Percentiles rank a stretch among this genome's conserved stretches.
phyloP scores from a whole-genome alignment of 2,329 filamentous ascomycete genomes.

The Sphaceloma murrayae region DNA sequence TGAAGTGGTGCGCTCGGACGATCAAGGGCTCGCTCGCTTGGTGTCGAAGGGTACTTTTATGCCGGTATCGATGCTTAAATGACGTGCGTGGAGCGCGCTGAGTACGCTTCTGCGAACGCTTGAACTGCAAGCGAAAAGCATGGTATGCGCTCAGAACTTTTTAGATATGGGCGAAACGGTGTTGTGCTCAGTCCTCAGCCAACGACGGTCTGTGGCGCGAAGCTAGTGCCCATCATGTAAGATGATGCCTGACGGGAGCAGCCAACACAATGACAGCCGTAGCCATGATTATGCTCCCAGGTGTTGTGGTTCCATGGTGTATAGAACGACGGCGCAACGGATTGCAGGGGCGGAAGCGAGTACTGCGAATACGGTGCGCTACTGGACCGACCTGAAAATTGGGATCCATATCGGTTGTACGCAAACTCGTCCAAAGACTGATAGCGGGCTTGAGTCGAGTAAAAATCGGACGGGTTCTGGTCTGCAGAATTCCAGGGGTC shows the following conservation, averaged over 20 bases:
- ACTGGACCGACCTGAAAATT: conserved; percentile 26
- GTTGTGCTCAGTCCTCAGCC: conserved; percentile 21
- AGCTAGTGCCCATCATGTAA: conserved; percentile 27
- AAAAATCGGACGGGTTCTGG: conserved; percentile 22
- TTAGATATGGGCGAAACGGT: background rate
- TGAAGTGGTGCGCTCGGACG: background rate
- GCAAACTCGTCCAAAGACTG: conserved; percentile 27
- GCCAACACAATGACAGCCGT: conserved; percentile 29
- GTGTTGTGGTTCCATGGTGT: conserved; percentile 28
- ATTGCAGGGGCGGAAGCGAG: conserved; percentile 20
- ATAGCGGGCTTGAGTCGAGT: conserved; percentile 27
- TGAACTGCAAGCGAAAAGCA: background rate
- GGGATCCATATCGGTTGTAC: conserved; percentile 28
- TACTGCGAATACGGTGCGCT: conserved; percentile 25
- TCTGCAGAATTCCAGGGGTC: conserved; percentile 29
- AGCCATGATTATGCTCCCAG: conserved; percentile 28
- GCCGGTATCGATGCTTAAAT: conserved; percentile 6
- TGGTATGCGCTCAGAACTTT: background rate
- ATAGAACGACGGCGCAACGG: conserved; percentile 22
- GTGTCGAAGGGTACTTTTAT: background rate
- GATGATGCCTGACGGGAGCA: conserved; percentile 29
- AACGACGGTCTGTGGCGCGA: conserved; percentile 30
- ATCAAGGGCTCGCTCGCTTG: conserved; percentile 2
- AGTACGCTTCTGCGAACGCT: background rate
- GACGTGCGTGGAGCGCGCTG: conserved; percentile 11